Percentiles rank a stretch among this genome's conserved stretches.
phyloP scores from a whole-genome alignment of 192 early-diverging fungal genomes.

The Endogone sp. region DNA sequence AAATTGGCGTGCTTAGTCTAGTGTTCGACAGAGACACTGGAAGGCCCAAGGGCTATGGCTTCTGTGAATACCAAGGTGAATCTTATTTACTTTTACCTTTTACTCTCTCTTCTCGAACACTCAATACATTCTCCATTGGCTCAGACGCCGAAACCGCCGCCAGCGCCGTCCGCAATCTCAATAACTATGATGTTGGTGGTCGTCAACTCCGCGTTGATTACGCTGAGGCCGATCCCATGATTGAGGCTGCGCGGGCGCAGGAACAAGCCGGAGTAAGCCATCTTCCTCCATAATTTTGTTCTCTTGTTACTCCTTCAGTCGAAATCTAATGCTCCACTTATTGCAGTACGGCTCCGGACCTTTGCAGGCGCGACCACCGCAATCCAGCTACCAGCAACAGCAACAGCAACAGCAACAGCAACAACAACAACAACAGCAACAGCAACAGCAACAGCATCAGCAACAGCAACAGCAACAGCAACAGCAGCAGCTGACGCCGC shows the following conservation, averaged over 20 bases:
- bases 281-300: too few species aligned
- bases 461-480: too few species aligned
- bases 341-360: not conserved
- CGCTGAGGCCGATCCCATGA: slow-evolving; percentile 72
- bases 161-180: slow-evolving; percentile 91
- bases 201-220: slow-evolving; percentile 89
- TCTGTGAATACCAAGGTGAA: slow-evolving; percentile 82
- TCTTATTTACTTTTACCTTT: not conserved
- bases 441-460: too few species aligned
- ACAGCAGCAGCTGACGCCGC: slow-evolving; percentile 5
- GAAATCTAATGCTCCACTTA: not conserved
- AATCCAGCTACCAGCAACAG: slow-evolving; percentile 9
- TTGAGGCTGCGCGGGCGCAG: slow-evolving; percentile 6
- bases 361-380: not conserved
- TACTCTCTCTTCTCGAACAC: slow-evolving; percentile 15
- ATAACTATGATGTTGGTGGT: slow-evolving; percentile 86
- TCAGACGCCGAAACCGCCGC: slow-evolving; percentile 85
- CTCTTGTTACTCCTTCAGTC: not conserved
- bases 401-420: slow-evolving; percentile 10
- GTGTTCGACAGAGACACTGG: slow-evolving; percentile 89
- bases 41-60: slow-evolving; percentile 92
- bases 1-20: too few species aligned
- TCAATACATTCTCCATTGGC: not conserved
- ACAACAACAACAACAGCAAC: slow-evolving; percentile 4
- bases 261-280: too few species aligned